Conservation (phyloP, 1,284 basidiomycete genomes). For the Sporisorium graminicola region DNA sequence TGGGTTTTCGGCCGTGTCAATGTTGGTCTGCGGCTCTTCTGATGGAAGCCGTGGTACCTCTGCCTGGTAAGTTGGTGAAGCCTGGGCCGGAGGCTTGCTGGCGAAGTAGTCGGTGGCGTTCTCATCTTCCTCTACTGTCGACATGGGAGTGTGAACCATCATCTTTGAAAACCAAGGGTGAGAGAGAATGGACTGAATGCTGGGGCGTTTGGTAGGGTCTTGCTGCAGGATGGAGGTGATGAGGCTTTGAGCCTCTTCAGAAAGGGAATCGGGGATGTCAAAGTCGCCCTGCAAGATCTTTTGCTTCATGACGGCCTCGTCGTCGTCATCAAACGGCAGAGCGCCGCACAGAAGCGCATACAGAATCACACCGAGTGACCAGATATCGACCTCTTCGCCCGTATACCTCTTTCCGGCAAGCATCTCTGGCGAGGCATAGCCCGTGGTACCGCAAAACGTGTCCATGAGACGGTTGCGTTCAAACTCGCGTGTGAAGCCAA, state of each 20-base stretch:
- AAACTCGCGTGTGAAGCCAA: constrained; percentile 96
- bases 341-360: constrained; percentile 93
- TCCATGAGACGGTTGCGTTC: constrained; percentile 86
- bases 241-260: constrained; percentile 85
- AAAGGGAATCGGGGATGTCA: constrained; percentile 83
- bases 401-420: constrained; percentile 87
- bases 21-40: background rate
- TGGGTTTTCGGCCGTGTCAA: background rate
- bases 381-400: constrained; percentile 96
- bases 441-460: constrained; percentile 96
- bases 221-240: constrained; percentile 83
- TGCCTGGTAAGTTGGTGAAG: background rate
- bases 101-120: constrained; percentile 22
- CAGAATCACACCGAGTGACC: constrained; percentile 95
- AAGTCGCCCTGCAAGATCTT: constrained; percentile 89
- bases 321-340: constrained; percentile 96
- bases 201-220: constrained; percentile 81
- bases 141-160: constrained; percentile 52
- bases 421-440: constrained; percentile 95
- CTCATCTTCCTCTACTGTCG: constrained; percentile 55
- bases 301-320: constrained; percentile 87
- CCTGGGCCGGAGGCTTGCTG: constrained; percentile 1
- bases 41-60: background rate
- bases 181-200: constrained; percentile 85
- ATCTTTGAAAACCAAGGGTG: constrained; percentile 84